These are phyloP conservation scores for Raffaelea albimanens DNA, from an alignment of 2,329 filamentous ascomycete species.

Conservation along the genomic window DNA sequence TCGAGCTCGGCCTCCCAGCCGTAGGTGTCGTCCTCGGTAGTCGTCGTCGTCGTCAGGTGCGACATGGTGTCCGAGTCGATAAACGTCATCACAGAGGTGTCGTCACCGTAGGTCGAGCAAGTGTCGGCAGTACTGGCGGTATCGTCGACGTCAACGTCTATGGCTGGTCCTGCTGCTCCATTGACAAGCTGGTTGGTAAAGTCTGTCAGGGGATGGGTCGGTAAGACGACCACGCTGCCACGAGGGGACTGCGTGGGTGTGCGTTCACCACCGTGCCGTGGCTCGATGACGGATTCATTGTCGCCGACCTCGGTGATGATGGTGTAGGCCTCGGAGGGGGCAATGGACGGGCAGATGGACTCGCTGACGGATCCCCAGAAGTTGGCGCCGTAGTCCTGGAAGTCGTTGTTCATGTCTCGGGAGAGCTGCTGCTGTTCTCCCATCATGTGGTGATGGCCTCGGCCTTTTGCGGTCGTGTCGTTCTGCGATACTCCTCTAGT, in stretches of 20 bases:
- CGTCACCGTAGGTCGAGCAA: constrained; percentile 18
- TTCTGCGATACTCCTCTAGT: constrained; percentile 2
- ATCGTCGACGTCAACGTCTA: no score
- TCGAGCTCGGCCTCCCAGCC: constrained; percentile 45
- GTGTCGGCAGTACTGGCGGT: not conserved
- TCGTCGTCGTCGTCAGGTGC: constrained; percentile 8
- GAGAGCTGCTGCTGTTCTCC: not conserved
- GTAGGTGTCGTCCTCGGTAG: constrained; percentile 32
- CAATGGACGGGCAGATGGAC: not conserved
- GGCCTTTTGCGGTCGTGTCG: constrained; percentile 41
- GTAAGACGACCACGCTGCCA: not conserved
- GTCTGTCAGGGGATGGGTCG: constrained; percentile 18
- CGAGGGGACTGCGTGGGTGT: constrained; percentile 1
- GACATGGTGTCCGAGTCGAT: constrained; percentile 20
- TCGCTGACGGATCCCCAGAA: not conserved
- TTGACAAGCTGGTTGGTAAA: constrained; percentile 27
- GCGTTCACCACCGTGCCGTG: no score
- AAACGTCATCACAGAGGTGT: constrained; percentile 15
- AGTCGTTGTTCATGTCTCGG: not conserved
- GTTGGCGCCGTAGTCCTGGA: no score
- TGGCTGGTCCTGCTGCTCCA: not conserved
- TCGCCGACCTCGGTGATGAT: no score
- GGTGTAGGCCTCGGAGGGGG: not conserved
- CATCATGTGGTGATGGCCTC: constrained; percentile 14
- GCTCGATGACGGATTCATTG: no score